A percentile compares a stretch with the other conserved stretches of the same genome.
Evolutionary conservation across 2,329 filamentous ascomycete genomes (phyloP).

Genomic region (Lachnellula cervina): DNA sequence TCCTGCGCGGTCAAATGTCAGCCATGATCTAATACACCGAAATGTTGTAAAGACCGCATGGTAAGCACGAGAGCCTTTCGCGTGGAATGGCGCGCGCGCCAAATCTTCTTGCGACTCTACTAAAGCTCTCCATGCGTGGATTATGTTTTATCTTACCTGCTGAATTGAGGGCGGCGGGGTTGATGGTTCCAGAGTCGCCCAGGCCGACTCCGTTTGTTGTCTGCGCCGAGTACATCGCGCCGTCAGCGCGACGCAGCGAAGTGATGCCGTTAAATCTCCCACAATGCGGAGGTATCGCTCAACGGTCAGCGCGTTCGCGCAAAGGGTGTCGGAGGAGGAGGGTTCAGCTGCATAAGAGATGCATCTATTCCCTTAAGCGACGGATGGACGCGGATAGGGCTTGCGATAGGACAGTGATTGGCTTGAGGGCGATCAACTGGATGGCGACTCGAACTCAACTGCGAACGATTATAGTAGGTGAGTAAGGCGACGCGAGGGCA

Average conservation of each 20-base stretch:
- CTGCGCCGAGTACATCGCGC: conserved; percentile 52
- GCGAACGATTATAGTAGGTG: too few species aligned
- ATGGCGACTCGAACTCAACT: too few species aligned
- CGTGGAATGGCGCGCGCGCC: conserved; percentile 3
- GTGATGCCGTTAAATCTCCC: conserved; percentile 32
- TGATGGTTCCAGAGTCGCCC: conserved; percentile 77
- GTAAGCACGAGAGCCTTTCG: conserved; percentile 15
- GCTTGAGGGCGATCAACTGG: too few species aligned
- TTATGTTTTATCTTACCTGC: conserved; percentile 52
- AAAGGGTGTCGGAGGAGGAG: conserved; percentile 8
- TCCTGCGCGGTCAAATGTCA: conserved; percentile 24
- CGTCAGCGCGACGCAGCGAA: conserved; percentile 37
- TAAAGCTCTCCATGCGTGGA: conserved; percentile 19
- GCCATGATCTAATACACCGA: conserved; percentile 6
- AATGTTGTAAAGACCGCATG: conserved; percentile 20
- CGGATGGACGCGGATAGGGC: too few species aligned
- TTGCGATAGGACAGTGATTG: too few species aligned
- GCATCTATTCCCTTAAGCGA: neutral
- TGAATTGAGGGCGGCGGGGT: conserved; percentile 80
- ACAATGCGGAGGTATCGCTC: conserved; percentile 12
- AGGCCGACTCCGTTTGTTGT: conserved; percentile 55
- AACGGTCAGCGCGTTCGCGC: conserved; percentile 23
- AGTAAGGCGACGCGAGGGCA: too few species aligned
- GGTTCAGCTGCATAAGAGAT: conserved; percentile 16
- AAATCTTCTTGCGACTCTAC: conserved; percentile 13